These are phyloP conservation scores for Chlamydomonas urium DNA, from an alignment of 139 green algal species.

Conservation along the genomic window DNA sequence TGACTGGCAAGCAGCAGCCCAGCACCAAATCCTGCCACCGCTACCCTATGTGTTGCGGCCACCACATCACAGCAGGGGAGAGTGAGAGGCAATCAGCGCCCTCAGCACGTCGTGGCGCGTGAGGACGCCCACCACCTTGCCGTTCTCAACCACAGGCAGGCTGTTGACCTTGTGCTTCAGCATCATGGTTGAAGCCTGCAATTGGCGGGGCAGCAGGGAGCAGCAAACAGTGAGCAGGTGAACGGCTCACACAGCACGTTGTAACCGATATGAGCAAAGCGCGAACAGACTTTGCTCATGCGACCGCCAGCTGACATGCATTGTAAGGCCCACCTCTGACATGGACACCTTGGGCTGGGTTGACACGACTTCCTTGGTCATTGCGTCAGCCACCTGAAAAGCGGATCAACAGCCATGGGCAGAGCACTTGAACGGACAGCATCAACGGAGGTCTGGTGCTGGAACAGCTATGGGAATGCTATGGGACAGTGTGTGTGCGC, in stretches of 20 bases:
- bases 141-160: constrained; percentile 33
- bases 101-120: constrained; percentile 36
- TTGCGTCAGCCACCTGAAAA: constrained; percentile 27
- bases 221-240: background rate
- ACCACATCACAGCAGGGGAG: constrained; percentile 17
- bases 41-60: too few species aligned
- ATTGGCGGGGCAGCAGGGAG: background rate
- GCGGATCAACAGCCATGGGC: background rate
- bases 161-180: constrained; percentile 24
- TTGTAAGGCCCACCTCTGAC: background rate
- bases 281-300: too few species aligned
- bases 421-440: background rate
- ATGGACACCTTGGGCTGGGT: background rate
- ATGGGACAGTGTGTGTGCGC: too few species aligned
- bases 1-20: too few species aligned
- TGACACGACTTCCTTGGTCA: constrained; percentile 20
- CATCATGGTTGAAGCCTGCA: constrained; percentile 15
- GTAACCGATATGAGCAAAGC: too few species aligned
- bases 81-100: constrained; percentile 23
- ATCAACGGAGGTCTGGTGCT: too few species aligned
- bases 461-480: too few species aligned
- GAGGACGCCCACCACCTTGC: constrained; percentile 30
- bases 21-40: too few species aligned
- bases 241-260: too few species aligned
- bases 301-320: background rate